Evolutionary conservation across 176 grass and related monocot species (phyloP).

Genomic region (Oryza longistaminata): DNA sequence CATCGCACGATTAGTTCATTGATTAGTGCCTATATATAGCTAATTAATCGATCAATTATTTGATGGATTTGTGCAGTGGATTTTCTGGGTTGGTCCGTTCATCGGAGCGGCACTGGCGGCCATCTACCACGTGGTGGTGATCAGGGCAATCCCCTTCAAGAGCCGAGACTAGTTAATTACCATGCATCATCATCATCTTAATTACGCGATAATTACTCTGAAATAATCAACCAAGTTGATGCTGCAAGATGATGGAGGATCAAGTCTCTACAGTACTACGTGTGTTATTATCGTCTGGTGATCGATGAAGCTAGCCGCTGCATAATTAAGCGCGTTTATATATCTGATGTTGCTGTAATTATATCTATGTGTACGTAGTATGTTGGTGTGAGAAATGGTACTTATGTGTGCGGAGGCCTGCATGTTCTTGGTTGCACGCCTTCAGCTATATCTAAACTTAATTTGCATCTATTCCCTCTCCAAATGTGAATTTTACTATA

Average conservation of each 20-base stretch:
- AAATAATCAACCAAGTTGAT: background rate
- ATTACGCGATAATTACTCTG: background rate
- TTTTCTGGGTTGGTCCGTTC: conserved; percentile 95
- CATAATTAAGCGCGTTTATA: background rate
- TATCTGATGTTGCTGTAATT: background rate
- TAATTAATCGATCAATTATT: background rate
- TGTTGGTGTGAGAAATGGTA: background rate
- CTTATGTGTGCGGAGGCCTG: background rate
- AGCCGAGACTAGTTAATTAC: conserved; percentile 40
- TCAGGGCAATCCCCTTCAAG: conserved; percentile 96
- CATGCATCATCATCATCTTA: background rate
- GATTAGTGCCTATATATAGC: background rate
- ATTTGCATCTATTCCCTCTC: background rate
- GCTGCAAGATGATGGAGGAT: background rate
- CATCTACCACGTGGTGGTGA: conserved; percentile 81
- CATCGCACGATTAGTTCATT: too few relatives aligned
- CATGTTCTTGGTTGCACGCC: background rate
- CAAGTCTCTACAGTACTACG: background rate
- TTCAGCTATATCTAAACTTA: background rate
- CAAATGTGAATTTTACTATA: background rate
- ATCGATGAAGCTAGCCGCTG: background rate
- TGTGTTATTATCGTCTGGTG: background rate
- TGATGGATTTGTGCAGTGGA: conserved; percentile 54
- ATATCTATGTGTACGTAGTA: background rate
- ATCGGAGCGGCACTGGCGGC: conserved; percentile 90